A percentile compares a stretch with the other conserved stretches of the same genome.
These are phyloP conservation scores for Trichoderma sp. DNA, from an alignment of 2,329 filamentous ascomycete genomes.

Conservation along the genomic window DNA sequence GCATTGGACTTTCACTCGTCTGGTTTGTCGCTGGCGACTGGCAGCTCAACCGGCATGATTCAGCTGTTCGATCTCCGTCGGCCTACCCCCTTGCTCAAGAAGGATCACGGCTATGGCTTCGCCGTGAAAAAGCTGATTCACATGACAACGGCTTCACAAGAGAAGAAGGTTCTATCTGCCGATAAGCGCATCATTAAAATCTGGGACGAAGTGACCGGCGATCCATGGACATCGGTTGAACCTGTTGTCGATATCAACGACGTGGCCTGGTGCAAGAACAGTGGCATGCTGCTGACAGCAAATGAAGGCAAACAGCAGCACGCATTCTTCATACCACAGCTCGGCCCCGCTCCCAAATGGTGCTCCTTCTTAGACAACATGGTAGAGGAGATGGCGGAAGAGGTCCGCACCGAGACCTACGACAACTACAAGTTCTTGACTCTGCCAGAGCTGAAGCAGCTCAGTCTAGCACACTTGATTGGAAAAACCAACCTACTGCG, in stretches of 20 bases:
- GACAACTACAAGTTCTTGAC: constrained; percentile 99
- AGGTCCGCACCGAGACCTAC: constrained; percentile 75
- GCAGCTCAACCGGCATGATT: constrained; percentile 82
- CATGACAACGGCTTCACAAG: constrained; percentile 67
- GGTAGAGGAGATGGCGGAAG: constrained; percentile 97
- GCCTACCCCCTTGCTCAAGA: constrained; percentile 78
- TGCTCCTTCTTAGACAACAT: constrained; percentile 96
- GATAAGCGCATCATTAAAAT: constrained; percentile 98
- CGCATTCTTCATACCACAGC: constrained; percentile 88
- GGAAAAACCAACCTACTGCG: constrained; percentile 85
- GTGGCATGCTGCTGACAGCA: constrained; percentile 91
- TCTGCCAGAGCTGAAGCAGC: constrained; percentile 74
- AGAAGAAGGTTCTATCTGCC: constrained; percentile 84
- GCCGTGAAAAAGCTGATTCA: constrained; percentile 81
- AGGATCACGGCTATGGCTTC: constrained; percentile 94
- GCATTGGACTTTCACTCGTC: constrained; percentile 82
- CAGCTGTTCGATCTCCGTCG: constrained; percentile 91
- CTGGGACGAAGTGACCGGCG: constrained; percentile 80
- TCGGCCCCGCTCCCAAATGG: constrained; percentile 92
- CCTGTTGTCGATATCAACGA: constrained; percentile 92
- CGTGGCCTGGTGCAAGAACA: constrained; percentile 87
- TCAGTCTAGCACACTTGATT: constrained; percentile 84
- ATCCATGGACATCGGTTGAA: constrained; percentile 93
- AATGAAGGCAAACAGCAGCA: constrained; percentile 97
- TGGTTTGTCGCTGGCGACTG: constrained; percentile 80